Evolutionary conservation across 306 rosid genomes (phyloP), one percentile per base, ranked within the genome.

Genomic region (Sicyos baderoa): DNA sequence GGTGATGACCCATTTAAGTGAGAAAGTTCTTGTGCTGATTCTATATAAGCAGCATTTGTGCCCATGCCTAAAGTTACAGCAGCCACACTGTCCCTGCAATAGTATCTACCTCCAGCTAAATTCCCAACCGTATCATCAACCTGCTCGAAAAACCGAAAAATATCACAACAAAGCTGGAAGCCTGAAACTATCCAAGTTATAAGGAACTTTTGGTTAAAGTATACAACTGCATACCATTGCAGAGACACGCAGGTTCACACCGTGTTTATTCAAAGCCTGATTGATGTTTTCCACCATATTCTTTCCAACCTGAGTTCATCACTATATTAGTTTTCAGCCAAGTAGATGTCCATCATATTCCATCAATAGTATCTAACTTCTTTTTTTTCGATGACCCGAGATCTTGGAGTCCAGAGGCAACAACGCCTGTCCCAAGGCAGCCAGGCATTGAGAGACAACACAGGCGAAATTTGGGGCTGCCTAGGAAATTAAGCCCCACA

Each of bases 71-170:
- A 71, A 27, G 87, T 80, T 45, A 89, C 51, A 68, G 86, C 85
- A 58, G 86, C 93, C 22, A 89, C 89, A 11, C 74, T 74, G 47
- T 85, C 96, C 58, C 70, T 76, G 52, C 76, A 80, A 32, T 82
- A 83, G 80, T 89, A 89, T 77, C 93, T 82, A 61, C 93, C 93
- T 74, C 93, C 89, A 3, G 90, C 90, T 77, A 89, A 82, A 51
- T 83, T 72, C 45, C 93, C 96, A 27, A 89, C 62, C 4, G 88
- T 77, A 16, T 83, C 93, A 78, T 89, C 89, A 65, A 89, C 96
- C 92, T 89, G 76, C 49, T 54, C 68, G 70, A 25, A 23, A 5
- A 56, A 56, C 0, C 17, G 4, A 9, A 59, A 0, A 49, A 35
- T 37, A 42, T 77, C 59, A 57, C 9, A 72, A n/a, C 8, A 8